Percentiles rank a stretch among this genome's conserved stretches.
Conservation (phyloP, 1,139 yeast genomes). For the Candida freyschussii region DNA sequence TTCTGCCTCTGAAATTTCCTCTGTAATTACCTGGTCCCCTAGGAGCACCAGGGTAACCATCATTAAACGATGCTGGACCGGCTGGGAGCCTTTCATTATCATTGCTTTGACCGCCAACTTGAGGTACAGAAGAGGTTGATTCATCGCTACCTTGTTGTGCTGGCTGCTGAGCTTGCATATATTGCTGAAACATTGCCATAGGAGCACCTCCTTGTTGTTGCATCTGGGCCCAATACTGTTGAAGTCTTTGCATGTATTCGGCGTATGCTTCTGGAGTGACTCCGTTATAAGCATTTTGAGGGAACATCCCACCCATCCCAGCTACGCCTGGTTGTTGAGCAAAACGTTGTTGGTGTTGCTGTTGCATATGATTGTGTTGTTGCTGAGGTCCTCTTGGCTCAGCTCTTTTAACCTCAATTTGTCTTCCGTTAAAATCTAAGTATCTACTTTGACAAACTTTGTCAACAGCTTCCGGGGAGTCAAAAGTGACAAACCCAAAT, state of each 20-base stretch:
- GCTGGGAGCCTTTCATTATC: too few relatives aligned
- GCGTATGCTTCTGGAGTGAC: constrained; percentile 83
- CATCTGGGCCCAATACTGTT: constrained; percentile 66
- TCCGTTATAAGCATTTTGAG: constrained; percentile 29
- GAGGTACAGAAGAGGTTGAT: too few relatives aligned
- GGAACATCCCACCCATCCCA: constrained; percentile 11
- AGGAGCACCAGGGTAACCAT: too few relatives aligned
- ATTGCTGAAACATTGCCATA: constrained; percentile 34
- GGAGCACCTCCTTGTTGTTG: constrained; percentile 42
- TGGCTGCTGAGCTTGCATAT: constrained; percentile 39
- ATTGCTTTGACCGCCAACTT: neutral
- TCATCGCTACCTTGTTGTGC: constrained; percentile 26
- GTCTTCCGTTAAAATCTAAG: constrained; percentile 79
- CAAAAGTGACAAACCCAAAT: constrained; percentile 95
- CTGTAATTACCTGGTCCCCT: constrained; percentile 28
- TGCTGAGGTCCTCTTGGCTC: constrained; percentile 77
- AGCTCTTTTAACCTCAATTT: constrained; percentile 97
- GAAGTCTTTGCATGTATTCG: constrained; percentile 85
- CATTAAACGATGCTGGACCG: constrained; percentile 23
- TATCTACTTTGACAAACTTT: constrained; percentile 81
- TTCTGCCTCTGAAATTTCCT: constrained; percentile 14
- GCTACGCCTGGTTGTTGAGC: constrained; percentile 19
- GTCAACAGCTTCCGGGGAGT: constrained; percentile 93
- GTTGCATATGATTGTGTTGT: constrained; percentile 35
- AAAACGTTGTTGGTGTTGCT: constrained; percentile 27